These are phyloP conservation scores for Populus hybrid DNA, from an alignment of 441 rosid genomes.

Conservation along the genomic window DNA sequence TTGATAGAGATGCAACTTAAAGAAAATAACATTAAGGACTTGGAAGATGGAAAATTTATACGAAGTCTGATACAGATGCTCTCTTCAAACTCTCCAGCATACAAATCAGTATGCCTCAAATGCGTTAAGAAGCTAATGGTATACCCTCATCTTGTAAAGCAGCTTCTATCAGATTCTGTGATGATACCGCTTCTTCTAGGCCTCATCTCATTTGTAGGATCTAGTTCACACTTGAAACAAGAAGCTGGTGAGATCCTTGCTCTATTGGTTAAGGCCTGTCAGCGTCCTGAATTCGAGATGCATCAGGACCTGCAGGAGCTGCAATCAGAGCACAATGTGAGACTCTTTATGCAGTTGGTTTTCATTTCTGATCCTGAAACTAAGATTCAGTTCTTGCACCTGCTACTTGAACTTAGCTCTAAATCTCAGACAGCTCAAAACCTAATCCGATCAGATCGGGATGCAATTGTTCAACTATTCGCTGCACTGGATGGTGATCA, in stretches of 20 bases:
- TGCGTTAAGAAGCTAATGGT: constrained; percentile 43
- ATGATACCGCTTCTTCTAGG: constrained; percentile 40
- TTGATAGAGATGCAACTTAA: constrained; percentile 40
- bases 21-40: constrained; percentile 30
- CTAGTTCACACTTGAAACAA: constrained; percentile 34
- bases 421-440: constrained; percentile 37
- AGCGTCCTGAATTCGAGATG: constrained; percentile 28
- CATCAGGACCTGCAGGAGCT: constrained; percentile 46
- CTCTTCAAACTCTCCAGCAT: constrained; percentile 38
- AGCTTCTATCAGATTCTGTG: constrained; percentile 33
- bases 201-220: constrained; percentile 29
- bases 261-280: constrained; percentile 32
- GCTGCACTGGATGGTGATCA: constrained; percentile 30
- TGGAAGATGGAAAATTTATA: constrained; percentile 39
- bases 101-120: constrained; percentile 39
- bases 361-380: constrained; percentile 28
- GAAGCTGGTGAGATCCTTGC: constrained; percentile 51
- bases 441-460: constrained; percentile 25
- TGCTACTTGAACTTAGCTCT: constrained; percentile 42
- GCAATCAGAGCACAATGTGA: constrained; percentile 41
- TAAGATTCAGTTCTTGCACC: constrained; percentile 40
- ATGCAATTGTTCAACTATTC: constrained; percentile 37
- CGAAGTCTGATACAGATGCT: constrained; percentile 43
- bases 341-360: constrained; percentile 35
- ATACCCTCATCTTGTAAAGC: constrained; percentile 33